Base-by-base conservation (phyloP, 2,329 filamentous ascomycete species). In the Gaeumannomyces sp. region DNA sequence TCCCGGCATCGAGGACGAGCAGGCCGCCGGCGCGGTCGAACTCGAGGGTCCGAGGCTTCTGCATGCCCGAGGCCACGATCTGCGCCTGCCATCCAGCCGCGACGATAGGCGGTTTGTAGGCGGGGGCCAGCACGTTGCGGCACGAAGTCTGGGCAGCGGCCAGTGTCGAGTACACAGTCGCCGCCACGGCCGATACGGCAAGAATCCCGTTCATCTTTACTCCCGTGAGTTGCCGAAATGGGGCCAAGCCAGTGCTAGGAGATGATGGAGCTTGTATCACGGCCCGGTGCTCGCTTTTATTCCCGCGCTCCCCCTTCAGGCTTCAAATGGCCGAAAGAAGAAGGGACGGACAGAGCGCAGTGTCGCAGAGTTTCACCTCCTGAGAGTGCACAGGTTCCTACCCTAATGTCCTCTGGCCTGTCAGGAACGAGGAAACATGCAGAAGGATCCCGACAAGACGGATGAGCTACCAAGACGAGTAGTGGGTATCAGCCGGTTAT, bases 1-100 rank as follows among this genome's bases (percentile, higher is more conserved):
- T 74, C 28, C 78, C 77, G 16, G 75, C 73, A 63, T 83, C 79
- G 22, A 82, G 71, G 8, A 83, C 74, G 4, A 83, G 72, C 29
- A 83, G 72, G 3, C 75, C 77, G 19, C 80, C 80, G 38, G 75
- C 70, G 8, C 67, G 70, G 65, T 83, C 81, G 64, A 83, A 81
- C 22, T 76, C 69, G 53, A 83, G 75, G 59, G 76, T 76, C 28
- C 81, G 74, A 0, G 81, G 81, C 31, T 75, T 77, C 50, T 69
- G 74, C 61, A 83, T 70, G 22, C 76, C 76, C 31, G 75, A 76
- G 56, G 76, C 77, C 28, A 82, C 70, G 3, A 83, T 73, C 66
- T 78, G 75, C 22, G 77, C 79, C 7, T 76, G 72, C 79, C 80
- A 83, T 35, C 79, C 79, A 4, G 72, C 68, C 27, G 77, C 77